A percentile compares a stretch with the other conserved stretches of the same genome.
Evolutionary conservation across 1,139 yeast species (phyloP).

Genomic region (Suzukiozyma palmioleophila): DNA sequence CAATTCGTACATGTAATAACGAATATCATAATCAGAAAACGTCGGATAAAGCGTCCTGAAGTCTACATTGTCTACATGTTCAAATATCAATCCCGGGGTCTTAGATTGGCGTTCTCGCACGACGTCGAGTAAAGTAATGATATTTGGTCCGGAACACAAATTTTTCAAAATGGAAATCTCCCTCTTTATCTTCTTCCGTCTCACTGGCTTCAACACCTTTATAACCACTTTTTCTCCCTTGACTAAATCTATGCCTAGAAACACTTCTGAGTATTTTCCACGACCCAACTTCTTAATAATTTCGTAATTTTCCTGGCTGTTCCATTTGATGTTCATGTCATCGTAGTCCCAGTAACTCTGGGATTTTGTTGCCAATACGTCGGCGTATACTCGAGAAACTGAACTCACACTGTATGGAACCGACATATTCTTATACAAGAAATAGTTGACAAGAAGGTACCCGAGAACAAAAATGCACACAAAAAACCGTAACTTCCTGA

Average conservation of each 20-base stretch:
- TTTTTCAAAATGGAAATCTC: conserved; percentile 92
- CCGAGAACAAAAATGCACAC: background rate
- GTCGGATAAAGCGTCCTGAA: conserved; percentile 91
- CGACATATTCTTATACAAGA: conserved; percentile 1
- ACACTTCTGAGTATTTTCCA: conserved; percentile 48
- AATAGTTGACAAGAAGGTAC: conserved; percentile 1
- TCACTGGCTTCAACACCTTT: conserved; percentile 94
- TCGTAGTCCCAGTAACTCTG: conserved; percentile 49
- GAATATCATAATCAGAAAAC: conserved; percentile 75
- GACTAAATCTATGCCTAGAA: conserved; percentile 33
- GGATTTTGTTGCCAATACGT: conserved; percentile 40
- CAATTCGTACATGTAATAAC: conserved; percentile 85
- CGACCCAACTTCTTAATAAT: conserved; percentile 43
- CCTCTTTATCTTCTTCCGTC: conserved; percentile 91
- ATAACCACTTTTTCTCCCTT: conserved; percentile 59
- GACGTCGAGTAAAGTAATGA: conserved; percentile 75
- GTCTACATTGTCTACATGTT: conserved; percentile 85
- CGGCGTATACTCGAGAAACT: conserved; percentile 40
- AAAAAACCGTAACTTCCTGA: background rate
- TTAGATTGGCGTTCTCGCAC: conserved; percentile 88
- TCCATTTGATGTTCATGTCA: conserved; percentile 42
- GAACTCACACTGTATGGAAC: conserved; percentile 19
- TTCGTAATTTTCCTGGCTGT: conserved; percentile 45
- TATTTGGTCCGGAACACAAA: conserved; percentile 80
- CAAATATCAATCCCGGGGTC: conserved; percentile 92